A percentile compares a stretch with the other conserved stretches of the same genome.
phyloP scores from a whole-genome alignment of 139 green algal genomes.

The Spirogloea muscicola region DNA sequence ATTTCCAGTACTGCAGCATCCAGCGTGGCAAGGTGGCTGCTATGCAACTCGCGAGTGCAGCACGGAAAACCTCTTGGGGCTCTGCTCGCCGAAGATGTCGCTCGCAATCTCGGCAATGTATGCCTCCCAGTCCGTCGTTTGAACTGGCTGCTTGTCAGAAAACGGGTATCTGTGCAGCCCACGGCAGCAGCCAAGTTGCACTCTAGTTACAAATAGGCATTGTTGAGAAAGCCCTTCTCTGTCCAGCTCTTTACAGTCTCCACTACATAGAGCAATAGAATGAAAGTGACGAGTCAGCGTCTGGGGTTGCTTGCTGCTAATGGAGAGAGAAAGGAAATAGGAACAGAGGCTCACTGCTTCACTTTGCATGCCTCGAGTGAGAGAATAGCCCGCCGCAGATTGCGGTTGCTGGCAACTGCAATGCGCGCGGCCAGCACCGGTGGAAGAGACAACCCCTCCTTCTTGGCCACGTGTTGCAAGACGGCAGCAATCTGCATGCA shows the following conservation, averaged over 20 bases:
- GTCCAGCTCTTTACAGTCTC: background rate
- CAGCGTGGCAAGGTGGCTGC: too few relatives aligned
- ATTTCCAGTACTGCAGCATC: too few relatives aligned
- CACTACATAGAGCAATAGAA: background rate
- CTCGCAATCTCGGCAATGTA: slow-evolving; percentile 78
- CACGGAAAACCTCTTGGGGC: slow-evolving; percentile 72
- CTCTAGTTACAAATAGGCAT: too few relatives aligned
- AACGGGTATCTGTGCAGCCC: slow-evolving; percentile 67
- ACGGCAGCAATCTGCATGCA: too few relatives aligned
- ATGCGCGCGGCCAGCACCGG: slow-evolving; percentile 61
- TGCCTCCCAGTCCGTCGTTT: slow-evolving; percentile 85
- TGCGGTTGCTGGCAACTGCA: slow-evolving; percentile 59
- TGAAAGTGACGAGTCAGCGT: slow-evolving; percentile 11
- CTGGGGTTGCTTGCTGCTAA: background rate
- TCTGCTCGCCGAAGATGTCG: slow-evolving; percentile 88
- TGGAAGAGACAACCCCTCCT: slow-evolving; percentile 73
- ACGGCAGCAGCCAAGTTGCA: too few relatives aligned
- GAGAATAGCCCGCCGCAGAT: slow-evolving; percentile 86
- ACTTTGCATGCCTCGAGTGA: slow-evolving; percentile 73
- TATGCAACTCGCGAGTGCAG: too few relatives aligned
- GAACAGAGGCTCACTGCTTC: slow-evolving; percentile 10
- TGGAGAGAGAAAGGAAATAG: background rate
- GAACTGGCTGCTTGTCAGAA: slow-evolving; percentile 54
- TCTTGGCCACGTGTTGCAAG: slow-evolving; percentile 73
- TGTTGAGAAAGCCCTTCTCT: too few relatives aligned